Conservation (phyloP, 2,329 filamentous ascomycete species). For the Cladosporium sp. region DNA sequence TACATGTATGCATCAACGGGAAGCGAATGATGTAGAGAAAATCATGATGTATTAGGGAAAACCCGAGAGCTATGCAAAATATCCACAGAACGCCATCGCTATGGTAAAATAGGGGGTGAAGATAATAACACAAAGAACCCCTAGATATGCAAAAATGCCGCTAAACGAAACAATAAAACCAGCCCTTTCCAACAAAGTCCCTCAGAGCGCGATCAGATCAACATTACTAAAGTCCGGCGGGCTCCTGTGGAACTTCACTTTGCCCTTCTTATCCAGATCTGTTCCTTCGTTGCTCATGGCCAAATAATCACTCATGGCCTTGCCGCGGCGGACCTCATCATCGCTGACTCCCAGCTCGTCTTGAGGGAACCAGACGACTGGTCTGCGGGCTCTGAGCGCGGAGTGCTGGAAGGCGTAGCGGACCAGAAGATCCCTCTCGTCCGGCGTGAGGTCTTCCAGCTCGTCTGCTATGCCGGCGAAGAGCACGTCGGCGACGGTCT, state of each 20-base stretch:
- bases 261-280: constrained; percentile 75
- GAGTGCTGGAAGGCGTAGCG: constrained; percentile 87
- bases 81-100: too few species aligned
- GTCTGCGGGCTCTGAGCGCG: constrained; percentile 76
- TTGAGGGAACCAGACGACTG: constrained; percentile 88
- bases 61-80: too few species aligned
- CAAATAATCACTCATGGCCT: constrained; percentile 72
- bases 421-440: constrained; percentile 80
- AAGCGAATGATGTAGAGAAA: too few species aligned
- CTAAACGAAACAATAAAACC: too few species aligned
- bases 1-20: too few species aligned
- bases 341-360: constrained; percentile 88
- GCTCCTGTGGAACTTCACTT: constrained; percentile 48
- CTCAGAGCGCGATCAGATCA: constrained; percentile 74
- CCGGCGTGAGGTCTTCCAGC: constrained; percentile 87
- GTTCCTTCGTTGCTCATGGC: constrained; percentile 88
- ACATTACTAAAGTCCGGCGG: constrained; percentile 63
- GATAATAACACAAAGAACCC: too few species aligned
- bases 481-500: constrained; percentile 68
- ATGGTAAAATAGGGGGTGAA: too few species aligned
- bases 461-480: constrained; percentile 88
- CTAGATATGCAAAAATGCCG: too few species aligned
- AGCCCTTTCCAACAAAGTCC: neutral
- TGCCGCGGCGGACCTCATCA: constrained; percentile 80
- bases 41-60: too few species aligned